phyloP scores from a whole-genome alignment of 2,329 filamentous ascomycete genomes.

The Coniosporium tulheliwenetii region DNA sequence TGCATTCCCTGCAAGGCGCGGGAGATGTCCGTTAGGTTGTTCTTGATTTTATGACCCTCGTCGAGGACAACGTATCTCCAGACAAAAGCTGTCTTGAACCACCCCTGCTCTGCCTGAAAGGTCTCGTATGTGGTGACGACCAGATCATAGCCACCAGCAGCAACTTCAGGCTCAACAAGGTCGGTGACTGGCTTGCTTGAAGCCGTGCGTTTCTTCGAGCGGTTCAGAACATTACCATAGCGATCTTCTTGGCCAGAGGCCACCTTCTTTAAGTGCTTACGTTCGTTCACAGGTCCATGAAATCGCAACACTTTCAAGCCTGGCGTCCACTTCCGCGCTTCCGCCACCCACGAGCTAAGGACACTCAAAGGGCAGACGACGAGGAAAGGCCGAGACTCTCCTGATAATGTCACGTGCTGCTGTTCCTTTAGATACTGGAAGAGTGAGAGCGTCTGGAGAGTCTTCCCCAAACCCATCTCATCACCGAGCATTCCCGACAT shows the following conservation, averaged over 20 bases:
- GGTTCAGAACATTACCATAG: slow-evolving; percentile 26
- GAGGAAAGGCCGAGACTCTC: slow-evolving; percentile 24
- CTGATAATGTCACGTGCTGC: slow-evolving; percentile 18
- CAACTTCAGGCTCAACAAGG: slow-evolving; percentile 7
- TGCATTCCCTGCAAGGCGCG: slow-evolving; percentile 25
- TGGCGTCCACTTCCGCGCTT: slow-evolving; percentile 32
- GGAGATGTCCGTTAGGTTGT: slow-evolving; percentile 28
- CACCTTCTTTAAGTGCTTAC: slow-evolving; percentile 29
- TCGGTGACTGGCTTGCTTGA: slow-evolving; percentile 14
- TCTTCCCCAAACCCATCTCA: slow-evolving; percentile 36
- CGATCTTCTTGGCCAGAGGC: slow-evolving; percentile 28
- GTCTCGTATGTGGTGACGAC: slow-evolving; percentile 36
- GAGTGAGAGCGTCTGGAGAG: slow-evolving; percentile 32
- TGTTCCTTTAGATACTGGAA: slow-evolving; percentile 31
- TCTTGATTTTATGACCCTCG: slow-evolving; percentile 38
- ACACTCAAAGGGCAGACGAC: slow-evolving; percentile 37
- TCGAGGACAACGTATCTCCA: slow-evolving; percentile 39
- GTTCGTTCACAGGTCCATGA: slow-evolving; percentile 28
- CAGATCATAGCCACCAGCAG: slow-evolving; percentile 20
- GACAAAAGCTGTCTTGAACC: slow-evolving; percentile 34
- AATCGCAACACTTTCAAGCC: slow-evolving; percentile 30
- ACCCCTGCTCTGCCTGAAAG: slow-evolving; percentile 27
- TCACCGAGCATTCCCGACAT: slow-evolving; percentile 31
- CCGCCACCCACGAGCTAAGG: slow-evolving; percentile 31
- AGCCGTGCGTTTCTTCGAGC: slow-evolving; percentile 5